Conservation (phyloP, 106 monocot species). For the Dendrobium officinale region DNA sequence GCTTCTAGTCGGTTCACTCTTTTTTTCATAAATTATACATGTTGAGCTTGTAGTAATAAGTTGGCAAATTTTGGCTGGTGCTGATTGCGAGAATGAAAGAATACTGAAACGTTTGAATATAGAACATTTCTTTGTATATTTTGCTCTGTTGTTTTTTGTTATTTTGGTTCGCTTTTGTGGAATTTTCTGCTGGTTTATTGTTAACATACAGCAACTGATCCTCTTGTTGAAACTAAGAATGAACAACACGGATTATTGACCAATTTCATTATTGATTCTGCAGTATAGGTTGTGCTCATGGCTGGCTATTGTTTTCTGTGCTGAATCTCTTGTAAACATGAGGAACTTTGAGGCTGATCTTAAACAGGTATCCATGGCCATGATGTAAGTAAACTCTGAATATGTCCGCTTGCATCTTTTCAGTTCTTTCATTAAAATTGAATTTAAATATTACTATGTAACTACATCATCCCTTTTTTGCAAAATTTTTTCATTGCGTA, state of each 20-base stretch:
- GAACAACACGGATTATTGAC: not conserved
- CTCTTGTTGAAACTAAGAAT: not conserved
- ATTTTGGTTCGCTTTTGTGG: not conserved
- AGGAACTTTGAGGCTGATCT: constrained; percentile 79
- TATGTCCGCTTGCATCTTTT: not conserved
- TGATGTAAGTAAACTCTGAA: constrained; percentile 65
- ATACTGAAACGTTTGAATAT: not conserved
- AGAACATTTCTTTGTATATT: not conserved
- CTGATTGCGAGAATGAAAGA: not conserved
- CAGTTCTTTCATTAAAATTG: not conserved
- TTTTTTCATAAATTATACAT: not conserved
- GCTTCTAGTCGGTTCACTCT: not conserved
- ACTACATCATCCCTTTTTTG: not conserved
- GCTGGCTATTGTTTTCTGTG: constrained; percentile 87
- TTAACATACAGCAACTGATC: not conserved
- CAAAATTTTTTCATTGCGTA: not conserved
- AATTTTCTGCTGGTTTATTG: not conserved
- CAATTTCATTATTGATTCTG: constrained; percentile 6
- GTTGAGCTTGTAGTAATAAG: not conserved
- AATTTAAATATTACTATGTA: constrained; percentile 1
- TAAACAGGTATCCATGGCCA: constrained; percentile 94
- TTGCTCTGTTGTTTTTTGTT: not conserved
- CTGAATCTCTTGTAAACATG: constrained; percentile 83
- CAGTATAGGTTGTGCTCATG: constrained; percentile 96
- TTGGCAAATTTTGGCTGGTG: not conserved